Evolutionary conservation across 805 yeast genomes (phyloP), one percentile per base, ranked within the genome.

Genomic region (Cyberlindnera subsufficiens): DNA sequence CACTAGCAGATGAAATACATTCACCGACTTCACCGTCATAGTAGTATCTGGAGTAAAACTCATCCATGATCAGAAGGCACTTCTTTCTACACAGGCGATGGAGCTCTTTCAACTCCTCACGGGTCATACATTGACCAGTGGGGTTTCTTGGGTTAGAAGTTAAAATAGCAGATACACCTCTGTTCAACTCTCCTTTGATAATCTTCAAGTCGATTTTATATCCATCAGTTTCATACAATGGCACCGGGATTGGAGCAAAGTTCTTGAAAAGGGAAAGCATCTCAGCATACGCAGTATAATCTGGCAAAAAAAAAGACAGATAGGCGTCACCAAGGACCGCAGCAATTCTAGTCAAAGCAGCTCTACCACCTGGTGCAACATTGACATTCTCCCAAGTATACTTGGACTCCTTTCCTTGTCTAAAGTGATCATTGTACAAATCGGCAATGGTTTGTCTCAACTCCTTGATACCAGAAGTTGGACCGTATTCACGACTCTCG

Each of bases 61-160:
- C 83, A 59, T 77, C 83, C 83, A 77, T 77, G 49, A 77, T 77
- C 50, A 77, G 66, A 38, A 77, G 66, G 58, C 82, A 76, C 48
- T 63, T 68, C 32, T 56, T 43, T 43, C 80, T 65, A 54, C 82
- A 77, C 64, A 77, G 59, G 36, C 68, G 63, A 53, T 77, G 83
- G 43, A 77, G 64, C 38, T 71, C 64, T 30, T 61, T 51, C 51
- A 77, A 64, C 53, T 77, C 79, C 10, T 56, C 58, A 15, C 66
- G 67, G 5, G 75, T 59, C 68, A 77, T 68, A 39, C 76, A 67
- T 52, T 63, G 71, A 31, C 83, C 83, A 1, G 83, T 77, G 25
- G 83, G 83, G 58, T 77, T 77, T 61, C 83, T 66, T 25, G 83
- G 83, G 55, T 77, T 77, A 3, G 82, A 77, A 0, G 82, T 77